Percentiles rank a stretch among this genome's conserved stretches.
Evolutionary conservation across 2,329 filamentous ascomycete species (phyloP).

Genomic region (Cytospora schulzeri): DNA sequence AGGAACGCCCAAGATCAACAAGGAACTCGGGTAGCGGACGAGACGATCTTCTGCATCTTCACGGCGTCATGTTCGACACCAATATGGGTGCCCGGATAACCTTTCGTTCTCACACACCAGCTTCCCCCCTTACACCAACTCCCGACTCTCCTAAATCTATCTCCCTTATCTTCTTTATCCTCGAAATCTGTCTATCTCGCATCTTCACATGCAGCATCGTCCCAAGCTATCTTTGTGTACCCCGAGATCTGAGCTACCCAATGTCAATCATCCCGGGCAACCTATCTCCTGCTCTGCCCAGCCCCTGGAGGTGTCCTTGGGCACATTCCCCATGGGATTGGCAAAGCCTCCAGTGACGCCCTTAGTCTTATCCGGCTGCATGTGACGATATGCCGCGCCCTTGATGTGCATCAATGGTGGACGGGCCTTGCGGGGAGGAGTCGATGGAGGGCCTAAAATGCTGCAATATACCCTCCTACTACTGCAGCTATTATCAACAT

Average conservation of each 20-base stretch:
- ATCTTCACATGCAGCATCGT: constrained; percentile 52
- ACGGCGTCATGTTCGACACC: constrained; percentile 53
- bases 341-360: constrained; percentile 47
- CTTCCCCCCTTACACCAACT: constrained; percentile 59
- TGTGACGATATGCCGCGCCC: constrained; percentile 5
- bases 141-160: constrained; percentile 53
- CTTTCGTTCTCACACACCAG: constrained; percentile 58
- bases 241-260: constrained; percentile 60
- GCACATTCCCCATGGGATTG: constrained; percentile 64
- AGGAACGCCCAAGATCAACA: constrained; percentile 13
- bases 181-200: constrained; percentile 58
- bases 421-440: neutral
- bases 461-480: neutral
- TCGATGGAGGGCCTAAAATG: neutral
- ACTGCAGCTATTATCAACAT: constrained; percentile 54
- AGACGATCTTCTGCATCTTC: constrained; percentile 45
- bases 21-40: constrained; percentile 37
- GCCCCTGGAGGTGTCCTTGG: constrained; percentile 59
- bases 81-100: constrained; percentile 67
- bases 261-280: constrained; percentile 65
- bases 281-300: constrained; percentile 47
- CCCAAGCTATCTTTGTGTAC: constrained; percentile 59
- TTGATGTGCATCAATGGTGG: constrained; percentile 13
- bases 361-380: constrained; percentile 8
- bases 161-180: constrained; percentile 55